Percentiles rank a stretch among this genome's conserved stretches.
phyloP scores from a whole-genome alignment of 306 rosid species.

The Castanea sativa region DNA sequence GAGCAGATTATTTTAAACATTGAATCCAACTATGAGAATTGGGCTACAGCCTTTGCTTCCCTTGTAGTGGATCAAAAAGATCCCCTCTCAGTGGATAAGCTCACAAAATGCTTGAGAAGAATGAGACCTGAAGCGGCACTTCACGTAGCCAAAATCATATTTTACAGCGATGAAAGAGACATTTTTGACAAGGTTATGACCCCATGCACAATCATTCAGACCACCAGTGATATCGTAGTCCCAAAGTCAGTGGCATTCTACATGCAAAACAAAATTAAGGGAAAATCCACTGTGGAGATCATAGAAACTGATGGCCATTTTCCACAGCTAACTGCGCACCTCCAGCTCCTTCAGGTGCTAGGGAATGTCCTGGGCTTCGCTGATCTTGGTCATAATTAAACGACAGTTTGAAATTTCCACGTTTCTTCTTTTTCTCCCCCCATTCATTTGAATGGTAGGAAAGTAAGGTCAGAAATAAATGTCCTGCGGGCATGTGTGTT shows the following conservation, averaged over 20 bases:
- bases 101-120: conserved; percentile 41
- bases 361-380: conserved; percentile 42
- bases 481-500: not conserved
- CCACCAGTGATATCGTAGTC: conserved; percentile 49
- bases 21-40: conserved; percentile 54
- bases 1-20: conserved; percentile 47
- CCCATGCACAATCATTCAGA: conserved; percentile 75
- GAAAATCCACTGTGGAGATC: conserved; percentile 47
- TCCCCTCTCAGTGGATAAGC: conserved; percentile 48
- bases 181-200: conserved; percentile 60
- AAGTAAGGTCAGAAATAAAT: not conserved
- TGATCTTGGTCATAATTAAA: not conserved
- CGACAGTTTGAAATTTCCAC: too few relatives aligned
- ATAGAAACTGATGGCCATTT: conserved; percentile 58
- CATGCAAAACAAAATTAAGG: conserved; percentile 73
- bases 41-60: conserved; percentile 52
- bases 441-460: too few relatives aligned
- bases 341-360: conserved; percentile 60
- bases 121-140: conserved; percentile 57
- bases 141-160: conserved; percentile 63
- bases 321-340: conserved; percentile 78
- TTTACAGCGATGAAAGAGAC: conserved; percentile 59
- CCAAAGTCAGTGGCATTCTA: conserved; percentile 58
- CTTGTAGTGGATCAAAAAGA: conserved; percentile 52
- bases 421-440: too few relatives aligned